Evolutionary conservation across 202 grass and related monocot species (phyloP).

Genomic region (Bolboschoenoplectus hybrid): DNA sequence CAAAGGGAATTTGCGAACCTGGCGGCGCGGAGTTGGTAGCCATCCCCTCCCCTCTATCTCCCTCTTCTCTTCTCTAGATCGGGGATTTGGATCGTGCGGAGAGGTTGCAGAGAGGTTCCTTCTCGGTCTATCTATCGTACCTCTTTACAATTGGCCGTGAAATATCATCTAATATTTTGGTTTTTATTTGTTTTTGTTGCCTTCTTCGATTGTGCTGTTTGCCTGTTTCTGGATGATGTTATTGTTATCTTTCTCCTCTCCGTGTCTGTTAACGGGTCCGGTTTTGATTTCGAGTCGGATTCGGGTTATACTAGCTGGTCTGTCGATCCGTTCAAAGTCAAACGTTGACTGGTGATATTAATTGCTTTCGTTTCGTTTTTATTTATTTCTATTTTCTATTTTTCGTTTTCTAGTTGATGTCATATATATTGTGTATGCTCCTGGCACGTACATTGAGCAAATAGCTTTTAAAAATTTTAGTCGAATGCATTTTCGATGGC

Average conservation of each 20-base stretch:
- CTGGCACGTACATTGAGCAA: background rate
- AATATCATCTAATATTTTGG: background rate
- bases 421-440: background rate
- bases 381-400: background rate
- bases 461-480: background rate
- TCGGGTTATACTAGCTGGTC: background rate
- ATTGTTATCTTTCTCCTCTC: background rate
- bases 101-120: constrained; percentile 18
- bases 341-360: background rate
- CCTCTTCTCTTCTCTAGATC: constrained; percentile 14
- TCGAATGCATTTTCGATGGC: background rate
- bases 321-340: background rate
- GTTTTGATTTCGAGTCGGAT: background rate
- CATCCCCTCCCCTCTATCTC: background rate
- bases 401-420: background rate
- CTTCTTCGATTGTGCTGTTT: background rate
- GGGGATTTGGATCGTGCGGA: constrained; percentile 25
- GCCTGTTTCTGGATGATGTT: background rate
- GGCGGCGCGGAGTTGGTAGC: constrained; percentile 32
- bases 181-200: background rate
- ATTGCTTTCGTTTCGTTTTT: background rate
- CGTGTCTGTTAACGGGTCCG: constrained; percentile 38
- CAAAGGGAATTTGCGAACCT: constrained; percentile 30
- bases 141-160: background rate
- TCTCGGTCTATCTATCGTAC: background rate